Conservation (phyloP, 225 moss, liverwort and hornwort genomes). For the Physcomitrium patens region DNA sequence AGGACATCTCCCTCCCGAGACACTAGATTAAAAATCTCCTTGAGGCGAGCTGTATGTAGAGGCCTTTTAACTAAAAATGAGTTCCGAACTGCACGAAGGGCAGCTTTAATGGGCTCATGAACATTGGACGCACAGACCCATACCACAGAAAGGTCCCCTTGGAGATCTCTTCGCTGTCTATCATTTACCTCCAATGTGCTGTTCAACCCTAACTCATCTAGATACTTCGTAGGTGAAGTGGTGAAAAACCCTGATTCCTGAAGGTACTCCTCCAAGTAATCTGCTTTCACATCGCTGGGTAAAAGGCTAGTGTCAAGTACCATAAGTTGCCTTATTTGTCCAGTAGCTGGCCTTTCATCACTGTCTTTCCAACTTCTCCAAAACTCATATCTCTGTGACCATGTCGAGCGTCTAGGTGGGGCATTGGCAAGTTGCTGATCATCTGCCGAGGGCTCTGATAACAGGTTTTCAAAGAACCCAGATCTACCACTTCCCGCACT, state of each 20-base stretch:
- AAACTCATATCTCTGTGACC: conserved; percentile 49
- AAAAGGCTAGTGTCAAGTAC: conserved; percentile 56
- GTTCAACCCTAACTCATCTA: conserved; percentile 49
- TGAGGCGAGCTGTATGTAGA: conserved; percentile 67
- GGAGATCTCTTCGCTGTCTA: conserved; percentile 28
- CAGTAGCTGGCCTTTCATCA: conserved; percentile 36
- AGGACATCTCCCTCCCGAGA: conserved; percentile 36
- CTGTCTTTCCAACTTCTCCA: conserved; percentile 62
- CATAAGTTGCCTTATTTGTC: conserved; percentile 50
- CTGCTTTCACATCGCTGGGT: conserved; percentile 44
- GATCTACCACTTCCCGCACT: conserved; percentile 22
- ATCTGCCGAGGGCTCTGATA: conserved; percentile 32
- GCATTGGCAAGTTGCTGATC: conserved; percentile 20
- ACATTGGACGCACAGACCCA: conserved; percentile 77
- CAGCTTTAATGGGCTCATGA: conserved; percentile 65
- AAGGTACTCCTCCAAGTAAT: conserved; percentile 50
- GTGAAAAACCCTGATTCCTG: conserved; percentile 52
- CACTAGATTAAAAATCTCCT: conserved; percentile 68
- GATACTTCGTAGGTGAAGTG: conserved; percentile 24
- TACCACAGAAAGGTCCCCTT: conserved; percentile 53
- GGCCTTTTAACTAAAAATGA: conserved; percentile 73
- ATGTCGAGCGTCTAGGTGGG: conserved; percentile 26
- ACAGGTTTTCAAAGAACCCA: conserved; percentile 36
- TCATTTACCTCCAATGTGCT: conserved; percentile 55
- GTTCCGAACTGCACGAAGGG: conserved; percentile 54